phyloP scores from a whole-genome alignment of 176 grass and related monocot species.

The Hyparrhenia diplandra region DNA sequence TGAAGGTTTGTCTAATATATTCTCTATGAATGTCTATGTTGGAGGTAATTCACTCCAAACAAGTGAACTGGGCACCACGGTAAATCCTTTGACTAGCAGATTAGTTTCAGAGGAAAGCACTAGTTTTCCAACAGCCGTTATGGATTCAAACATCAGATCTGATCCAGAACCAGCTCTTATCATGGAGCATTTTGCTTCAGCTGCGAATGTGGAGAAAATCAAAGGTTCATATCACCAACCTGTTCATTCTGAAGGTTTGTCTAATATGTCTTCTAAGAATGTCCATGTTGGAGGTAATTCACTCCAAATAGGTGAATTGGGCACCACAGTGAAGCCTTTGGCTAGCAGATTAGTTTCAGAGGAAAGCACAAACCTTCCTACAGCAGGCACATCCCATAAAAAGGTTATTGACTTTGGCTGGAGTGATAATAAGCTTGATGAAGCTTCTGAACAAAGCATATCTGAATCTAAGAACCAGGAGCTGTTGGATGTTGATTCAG shows the following conservation, averaged over 20 bases:
- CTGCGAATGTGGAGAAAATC: constrained; percentile 24
- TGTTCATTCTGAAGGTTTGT: constrained; percentile 14
- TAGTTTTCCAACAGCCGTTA: constrained; percentile 20
- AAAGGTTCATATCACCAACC: constrained; percentile 1
- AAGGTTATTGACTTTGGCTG: constrained; percentile 28
- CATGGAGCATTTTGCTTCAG: constrained; percentile 4
- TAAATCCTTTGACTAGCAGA: constrained; percentile 33
- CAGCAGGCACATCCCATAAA: constrained; percentile 33
- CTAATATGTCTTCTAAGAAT: constrained; percentile 21
- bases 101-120: constrained; percentile 51
- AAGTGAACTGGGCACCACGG: constrained; percentile 15
- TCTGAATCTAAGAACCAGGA: constrained; percentile 45
- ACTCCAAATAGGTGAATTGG: constrained; percentile 23
- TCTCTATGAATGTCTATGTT: constrained; percentile 8
- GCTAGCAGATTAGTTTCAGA: constrained; percentile 40
- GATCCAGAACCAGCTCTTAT: constrained; percentile 16
- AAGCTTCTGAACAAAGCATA: constrained; percentile 34
- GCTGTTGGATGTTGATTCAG: constrained; percentile 52
- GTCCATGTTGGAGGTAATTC: constrained; percentile 7
- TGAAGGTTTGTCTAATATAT: constrained; percentile 19
- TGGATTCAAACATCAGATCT: constrained; percentile 5
- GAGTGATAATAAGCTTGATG: constrained; percentile 31
- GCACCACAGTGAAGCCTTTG: constrained; percentile 25
- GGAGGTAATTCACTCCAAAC: constrained; percentile 20
- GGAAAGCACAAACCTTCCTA: constrained; percentile 51